Conservation (phyloP, 352 stramenopile genomes). For the Globisporangium yorkense region DNA sequence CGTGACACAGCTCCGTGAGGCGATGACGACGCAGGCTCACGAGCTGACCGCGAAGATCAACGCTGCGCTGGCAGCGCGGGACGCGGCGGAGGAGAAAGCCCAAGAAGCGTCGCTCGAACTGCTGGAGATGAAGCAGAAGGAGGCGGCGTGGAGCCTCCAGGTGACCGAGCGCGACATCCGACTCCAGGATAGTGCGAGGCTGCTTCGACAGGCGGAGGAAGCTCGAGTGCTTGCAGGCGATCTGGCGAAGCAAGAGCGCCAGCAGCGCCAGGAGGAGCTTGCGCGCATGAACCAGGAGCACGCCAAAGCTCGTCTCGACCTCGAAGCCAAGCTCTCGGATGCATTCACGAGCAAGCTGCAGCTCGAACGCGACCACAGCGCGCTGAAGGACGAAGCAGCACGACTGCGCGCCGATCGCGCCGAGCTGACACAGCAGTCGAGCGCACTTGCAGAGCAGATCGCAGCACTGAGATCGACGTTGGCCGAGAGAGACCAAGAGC, state of each 20-base stretch:
- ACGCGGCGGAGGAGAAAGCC: constrained; percentile 40
- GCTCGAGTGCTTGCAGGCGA: constrained; percentile 14
- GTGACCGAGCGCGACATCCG: constrained; percentile 29
- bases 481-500: not conserved
- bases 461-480: not conserved
- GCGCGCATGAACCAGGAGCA: constrained; percentile 19
- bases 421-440: constrained; percentile 6
- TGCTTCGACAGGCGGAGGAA: constrained; percentile 23
- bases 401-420: constrained; percentile 1
- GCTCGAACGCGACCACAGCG: constrained; percentile 1
- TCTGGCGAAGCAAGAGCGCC: constrained; percentile 26
- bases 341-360: constrained; percentile 17
- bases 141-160: constrained; percentile 50
- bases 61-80: constrained; percentile 19
- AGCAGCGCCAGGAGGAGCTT: constrained; percentile 16
- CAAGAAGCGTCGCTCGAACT: constrained; percentile 39
- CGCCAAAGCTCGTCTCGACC: constrained; percentile 23
- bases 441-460: not conserved
- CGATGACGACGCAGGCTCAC: constrained; percentile 34
- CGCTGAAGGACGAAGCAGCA: not conserved
- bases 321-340: constrained; percentile 31
- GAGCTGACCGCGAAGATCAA: constrained; percentile 47
- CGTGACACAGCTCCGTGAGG: constrained; percentile 28
- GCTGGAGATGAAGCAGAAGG: constrained; percentile 51
- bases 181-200: constrained; percentile 20